Percentiles rank a stretch among this genome's conserved stretches.
Conservation (phyloP, 371 early-diverging fungal species). For the Mycotypha africana region DNA sequence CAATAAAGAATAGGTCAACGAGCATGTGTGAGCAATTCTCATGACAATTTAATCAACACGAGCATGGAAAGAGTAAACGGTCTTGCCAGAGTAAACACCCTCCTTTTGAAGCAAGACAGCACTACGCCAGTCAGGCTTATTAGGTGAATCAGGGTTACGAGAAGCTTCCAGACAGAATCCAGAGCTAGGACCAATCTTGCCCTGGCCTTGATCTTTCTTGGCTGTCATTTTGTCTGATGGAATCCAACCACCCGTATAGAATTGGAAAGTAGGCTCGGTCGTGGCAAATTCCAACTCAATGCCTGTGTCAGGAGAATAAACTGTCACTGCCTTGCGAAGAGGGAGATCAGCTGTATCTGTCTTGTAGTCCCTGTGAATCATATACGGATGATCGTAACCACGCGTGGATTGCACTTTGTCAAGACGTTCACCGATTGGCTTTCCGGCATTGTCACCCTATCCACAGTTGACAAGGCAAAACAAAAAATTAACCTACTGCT, state of each 20-base stretch:
- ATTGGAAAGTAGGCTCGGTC: conserved; percentile 69
- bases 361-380: conserved; percentile 37
- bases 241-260: conserved; percentile 71
- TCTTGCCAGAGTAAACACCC: conserved; percentile 42
- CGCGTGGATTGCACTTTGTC: conserved; percentile 28
- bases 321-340: conserved; percentile 37
- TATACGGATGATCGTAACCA: conserved; percentile 65
- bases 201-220: conserved; percentile 30
- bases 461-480: too few species aligned
- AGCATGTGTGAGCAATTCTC: too few species aligned
- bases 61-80: conserved; percentile 42
- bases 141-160: conserved; percentile 65
- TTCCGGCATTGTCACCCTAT: conserved; percentile 32
- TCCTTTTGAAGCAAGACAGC: conserved; percentile 44
- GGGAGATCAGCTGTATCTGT: conserved; percentile 32
- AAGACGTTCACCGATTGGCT: conserved; percentile 38
- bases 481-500: neutral
- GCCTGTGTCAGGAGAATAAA: conserved; percentile 55
- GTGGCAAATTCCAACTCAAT: conserved; percentile 55
- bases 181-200: conserved; percentile 30
- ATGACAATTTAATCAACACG: conserved; percentile 25
- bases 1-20: too few species aligned
- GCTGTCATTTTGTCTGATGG: conserved; percentile 23
- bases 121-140: conserved; percentile 48
- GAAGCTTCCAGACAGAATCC: conserved; percentile 69